Evolutionary conservation across 345 rosid genomes (phyloP).

Genomic region (Jatropha curcas): DNA sequence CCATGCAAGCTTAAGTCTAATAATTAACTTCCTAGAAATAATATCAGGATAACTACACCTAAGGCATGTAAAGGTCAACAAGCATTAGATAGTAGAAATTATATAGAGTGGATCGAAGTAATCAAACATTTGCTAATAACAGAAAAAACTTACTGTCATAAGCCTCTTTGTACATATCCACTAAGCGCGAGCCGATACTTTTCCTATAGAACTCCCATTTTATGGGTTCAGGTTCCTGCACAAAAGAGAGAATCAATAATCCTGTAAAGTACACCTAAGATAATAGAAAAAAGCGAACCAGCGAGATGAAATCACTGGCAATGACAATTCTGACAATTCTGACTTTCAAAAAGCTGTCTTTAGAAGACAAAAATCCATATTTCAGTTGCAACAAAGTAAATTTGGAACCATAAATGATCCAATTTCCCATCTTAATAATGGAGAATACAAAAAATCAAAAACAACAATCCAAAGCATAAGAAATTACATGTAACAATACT

Average conservation of each 20-base stretch:
- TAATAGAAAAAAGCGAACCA: background rate
- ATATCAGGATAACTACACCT: background rate
- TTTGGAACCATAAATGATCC: background rate
- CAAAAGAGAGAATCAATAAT: background rate
- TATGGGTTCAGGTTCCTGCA: slow-evolving; percentile 91
- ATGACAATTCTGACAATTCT: no score
- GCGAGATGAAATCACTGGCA: background rate
- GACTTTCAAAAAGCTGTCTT: background rate
- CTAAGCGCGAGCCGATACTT: slow-evolving; percentile 84
- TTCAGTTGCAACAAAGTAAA: background rate
- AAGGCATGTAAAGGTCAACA: background rate
- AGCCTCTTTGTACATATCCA: slow-evolving; percentile 92
- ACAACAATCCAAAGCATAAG: background rate
- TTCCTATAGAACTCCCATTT: slow-evolving; percentile 92
- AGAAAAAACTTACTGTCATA: slow-evolving; percentile 66
- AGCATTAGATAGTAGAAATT: background rate
- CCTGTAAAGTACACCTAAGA: background rate
- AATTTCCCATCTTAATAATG: background rate
- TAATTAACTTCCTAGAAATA: no score
- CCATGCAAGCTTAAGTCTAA: no score
- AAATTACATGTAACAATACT: background rate
- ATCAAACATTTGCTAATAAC: background rate
- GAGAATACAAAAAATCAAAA: background rate
- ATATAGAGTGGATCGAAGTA: no score
- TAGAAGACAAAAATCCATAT: background rate